A percentile compares a stretch with the other conserved stretches of the same genome.
phyloP scores from a whole-genome alignment of 768 basidiomycete species.

The Suillus paluster region DNA sequence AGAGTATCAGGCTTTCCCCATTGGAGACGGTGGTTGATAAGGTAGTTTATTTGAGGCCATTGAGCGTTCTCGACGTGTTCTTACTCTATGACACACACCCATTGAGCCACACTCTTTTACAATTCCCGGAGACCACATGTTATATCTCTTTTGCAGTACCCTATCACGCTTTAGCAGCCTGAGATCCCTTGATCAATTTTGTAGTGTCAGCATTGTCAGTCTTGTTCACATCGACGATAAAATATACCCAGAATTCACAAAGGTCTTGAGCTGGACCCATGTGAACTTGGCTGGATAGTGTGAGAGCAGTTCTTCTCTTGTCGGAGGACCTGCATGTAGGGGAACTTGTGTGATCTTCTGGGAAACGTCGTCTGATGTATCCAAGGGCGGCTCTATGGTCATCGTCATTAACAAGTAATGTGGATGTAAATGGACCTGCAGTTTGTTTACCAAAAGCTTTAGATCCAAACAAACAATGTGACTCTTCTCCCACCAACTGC shows the following conservation, averaged over 20 bases:
- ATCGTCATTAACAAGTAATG: slow-evolving; percentile 22
- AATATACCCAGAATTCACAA: too few species aligned
- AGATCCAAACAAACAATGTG: not conserved
- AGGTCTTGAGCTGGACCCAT: too few species aligned
- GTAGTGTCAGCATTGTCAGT: not conserved
- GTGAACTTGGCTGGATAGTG: too few species aligned
- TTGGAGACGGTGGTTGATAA: slow-evolving; percentile 68
- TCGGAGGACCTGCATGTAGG: slow-evolving; percentile 65
- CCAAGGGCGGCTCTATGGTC: slow-evolving; percentile 10
- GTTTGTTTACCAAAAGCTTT: not conserved
- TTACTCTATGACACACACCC: slow-evolving; percentile 45
- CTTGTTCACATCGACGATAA: not conserved
- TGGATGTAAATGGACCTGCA: too few species aligned
- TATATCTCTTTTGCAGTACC: slow-evolving; percentile 69
- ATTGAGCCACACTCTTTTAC: slow-evolving; percentile 65
- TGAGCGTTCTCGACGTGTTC: slow-evolving; percentile 1
- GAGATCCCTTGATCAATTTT: slow-evolving; percentile 58
- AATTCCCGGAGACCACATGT: slow-evolving; percentile 59
- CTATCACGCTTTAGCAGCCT: slow-evolving; percentile 78
- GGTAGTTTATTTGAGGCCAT: slow-evolving; percentile 60
- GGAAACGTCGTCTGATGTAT: not conserved
- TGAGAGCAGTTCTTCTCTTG: slow-evolving; percentile 25
- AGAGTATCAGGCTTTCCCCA: slow-evolving; percentile 76
- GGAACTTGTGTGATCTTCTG: slow-evolving; percentile 34
- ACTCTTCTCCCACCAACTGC: not conserved